These are phyloP conservation scores for Pelargonium myrrhifolium DNA, from an alignment of 441 rosid genomes.

Conservation along the genomic window DNA sequence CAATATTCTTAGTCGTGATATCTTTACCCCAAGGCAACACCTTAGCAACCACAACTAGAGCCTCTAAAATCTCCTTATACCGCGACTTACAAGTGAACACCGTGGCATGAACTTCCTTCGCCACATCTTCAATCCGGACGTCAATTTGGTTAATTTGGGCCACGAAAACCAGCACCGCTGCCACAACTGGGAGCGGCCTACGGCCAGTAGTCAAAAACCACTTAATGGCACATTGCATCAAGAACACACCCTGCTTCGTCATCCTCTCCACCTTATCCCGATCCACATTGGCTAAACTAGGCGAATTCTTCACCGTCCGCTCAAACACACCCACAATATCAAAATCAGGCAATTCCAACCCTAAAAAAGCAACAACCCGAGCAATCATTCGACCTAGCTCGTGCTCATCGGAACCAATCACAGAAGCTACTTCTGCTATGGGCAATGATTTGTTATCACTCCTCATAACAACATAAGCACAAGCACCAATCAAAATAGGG, in stretches of 20 bases:
- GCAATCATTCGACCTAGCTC: conserved; percentile 64
- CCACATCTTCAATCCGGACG: conserved; percentile 48
- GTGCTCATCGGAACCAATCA: conserved; percentile 43
- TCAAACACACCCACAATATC: conserved; percentile 50
- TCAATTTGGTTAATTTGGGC: conserved; percentile 14
- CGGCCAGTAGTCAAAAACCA: conserved; percentile 79
- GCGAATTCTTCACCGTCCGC: conserved; percentile 31
- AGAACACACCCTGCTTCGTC: conserved; percentile 57
- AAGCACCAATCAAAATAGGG: conserved; percentile 53
- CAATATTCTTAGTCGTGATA: conserved; percentile 55
- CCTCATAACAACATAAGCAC: conserved; percentile 52
- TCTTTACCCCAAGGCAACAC: conserved; percentile 87
- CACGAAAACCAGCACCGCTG: conserved; percentile 60
- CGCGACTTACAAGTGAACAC: conserved; percentile 42
- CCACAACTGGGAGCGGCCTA: conserved; percentile 67
- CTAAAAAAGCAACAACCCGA: conserved; percentile 52
- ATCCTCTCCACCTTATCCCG: conserved; percentile 36
- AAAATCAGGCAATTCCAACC: conserved; percentile 41
- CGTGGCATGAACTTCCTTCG: conserved; percentile 29
- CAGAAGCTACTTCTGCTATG: conserved; percentile 39
- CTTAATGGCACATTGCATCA: conserved; percentile 64
- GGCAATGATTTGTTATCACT: conserved; percentile 41
- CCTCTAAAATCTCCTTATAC: conserved; percentile 57
- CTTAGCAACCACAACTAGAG: conserved; percentile 59
- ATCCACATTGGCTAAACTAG: conserved; percentile 27